These are phyloP conservation scores for Physcia stellaris DNA, from an alignment of 495 filamentous ascomycete genomes.

Conservation along the genomic window DNA sequence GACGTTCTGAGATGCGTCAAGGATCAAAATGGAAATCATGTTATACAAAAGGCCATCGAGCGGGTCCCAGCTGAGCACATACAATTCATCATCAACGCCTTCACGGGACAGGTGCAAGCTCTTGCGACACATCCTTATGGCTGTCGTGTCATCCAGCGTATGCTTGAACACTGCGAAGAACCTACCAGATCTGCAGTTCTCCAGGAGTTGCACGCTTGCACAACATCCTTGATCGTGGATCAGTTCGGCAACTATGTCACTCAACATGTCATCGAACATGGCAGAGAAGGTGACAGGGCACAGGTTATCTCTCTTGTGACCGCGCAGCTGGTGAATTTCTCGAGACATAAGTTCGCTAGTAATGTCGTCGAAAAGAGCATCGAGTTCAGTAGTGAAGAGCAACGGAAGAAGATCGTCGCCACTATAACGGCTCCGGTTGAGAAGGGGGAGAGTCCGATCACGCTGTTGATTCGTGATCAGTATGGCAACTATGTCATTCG, in stretches of 20 bases:
- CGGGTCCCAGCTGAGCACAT: conserved; percentile 69
- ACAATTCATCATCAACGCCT: conserved; percentile 77
- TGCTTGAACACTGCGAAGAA: conserved; percentile 74
- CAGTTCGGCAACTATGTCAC: conserved; percentile 96
- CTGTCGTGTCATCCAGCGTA: conserved; percentile 86
- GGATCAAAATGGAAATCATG: conserved; percentile 92
- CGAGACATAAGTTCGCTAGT: conserved; percentile 92
- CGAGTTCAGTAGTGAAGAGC: conserved; percentile 50
- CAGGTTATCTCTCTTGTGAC: conserved; percentile 63
- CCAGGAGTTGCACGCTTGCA: conserved; percentile 63
- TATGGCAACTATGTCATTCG: conserved; percentile 97
- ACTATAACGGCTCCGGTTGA: conserved; percentile 45
- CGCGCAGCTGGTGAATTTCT: conserved; percentile 55
- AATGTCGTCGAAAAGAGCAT: conserved; percentile 98
- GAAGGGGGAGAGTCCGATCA: conserved; percentile 52
- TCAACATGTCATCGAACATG: conserved; percentile 83
- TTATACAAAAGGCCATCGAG: conserved; percentile 91
- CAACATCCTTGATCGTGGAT: conserved; percentile 61
- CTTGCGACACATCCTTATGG: conserved; percentile 75
- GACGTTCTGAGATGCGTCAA: conserved; percentile 70
- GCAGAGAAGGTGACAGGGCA: conserved; percentile 58
- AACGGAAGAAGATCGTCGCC: conserved; percentile 57
- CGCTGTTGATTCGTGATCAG: conserved; percentile 73
- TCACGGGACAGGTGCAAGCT: conserved; percentile 63
- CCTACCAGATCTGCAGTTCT: conserved; percentile 57